A percentile compares a stretch with the other conserved stretches of the same genome.
These are phyloP conservation scores for Aspergillus chevalieri DNA, from an alignment of 2,329 filamentous ascomycete species.

Conservation along the genomic window DNA sequence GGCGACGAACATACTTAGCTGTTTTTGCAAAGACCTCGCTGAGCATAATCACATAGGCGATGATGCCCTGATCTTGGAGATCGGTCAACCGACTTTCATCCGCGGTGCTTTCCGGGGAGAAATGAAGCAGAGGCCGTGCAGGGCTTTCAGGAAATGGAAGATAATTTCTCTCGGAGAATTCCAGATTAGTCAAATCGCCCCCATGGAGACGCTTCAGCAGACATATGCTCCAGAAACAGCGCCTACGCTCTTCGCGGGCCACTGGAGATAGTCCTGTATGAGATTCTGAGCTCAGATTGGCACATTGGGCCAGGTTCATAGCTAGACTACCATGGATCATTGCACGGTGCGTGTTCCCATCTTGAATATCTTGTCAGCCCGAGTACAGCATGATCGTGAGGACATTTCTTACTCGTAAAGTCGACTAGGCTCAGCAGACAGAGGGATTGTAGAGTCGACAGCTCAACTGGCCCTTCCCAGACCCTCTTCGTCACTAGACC, in stretches of 20 bases:
- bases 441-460: conserved; percentile 39
- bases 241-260: conserved; percentile 27
- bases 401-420: conserved; percentile 32
- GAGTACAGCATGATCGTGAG: background rate
- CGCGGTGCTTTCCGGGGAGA: conserved; percentile 15
- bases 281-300: conserved; percentile 38
- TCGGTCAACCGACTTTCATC: conserved; percentile 20
- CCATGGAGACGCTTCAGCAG: conserved; percentile 42
- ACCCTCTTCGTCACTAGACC: conserved; percentile 35
- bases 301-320: conserved; percentile 42
- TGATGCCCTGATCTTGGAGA: conserved; percentile 37
- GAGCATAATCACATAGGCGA: conserved; percentile 43
- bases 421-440: conserved; percentile 38
- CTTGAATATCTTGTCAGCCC: conserved; percentile 14
- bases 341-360: conserved; percentile 42
- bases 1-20: conserved; percentile 42
- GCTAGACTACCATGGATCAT: conserved; percentile 42
- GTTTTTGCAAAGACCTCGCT: conserved; percentile 47
- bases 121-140: conserved; percentile 16
- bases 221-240: conserved; percentile 41
- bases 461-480: conserved; percentile 34
- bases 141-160: conserved; percentile 37
- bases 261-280: conserved; percentile 11
- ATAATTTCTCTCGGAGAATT: conserved; percentile 29
- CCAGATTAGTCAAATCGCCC: conserved; percentile 35